Conservation (phyloP, 2,329 filamentous ascomycete species). For the Penicillium expansum region DNA sequence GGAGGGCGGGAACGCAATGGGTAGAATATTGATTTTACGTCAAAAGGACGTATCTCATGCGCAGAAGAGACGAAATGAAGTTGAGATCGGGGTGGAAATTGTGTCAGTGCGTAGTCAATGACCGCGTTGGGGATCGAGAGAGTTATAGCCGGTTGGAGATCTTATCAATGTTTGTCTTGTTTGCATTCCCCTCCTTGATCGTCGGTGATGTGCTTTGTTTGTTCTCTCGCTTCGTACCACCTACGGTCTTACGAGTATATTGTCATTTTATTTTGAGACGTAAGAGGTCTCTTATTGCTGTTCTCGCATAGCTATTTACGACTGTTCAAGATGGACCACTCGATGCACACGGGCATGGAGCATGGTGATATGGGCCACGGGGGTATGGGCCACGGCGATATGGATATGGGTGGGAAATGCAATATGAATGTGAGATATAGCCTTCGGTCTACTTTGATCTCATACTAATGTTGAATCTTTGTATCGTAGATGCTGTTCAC, state of each 20-base stretch:
- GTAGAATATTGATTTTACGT: background rate
- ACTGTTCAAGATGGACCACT: slow-evolving; percentile 35
- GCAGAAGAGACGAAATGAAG: background rate
- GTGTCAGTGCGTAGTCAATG: background rate
- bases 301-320: background rate
- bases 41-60: background rate
- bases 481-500: slow-evolving; percentile 86
- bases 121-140: slow-evolving; percentile 5
- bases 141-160: background rate
- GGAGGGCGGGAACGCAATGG: background rate
- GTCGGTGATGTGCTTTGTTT: background rate
- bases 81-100: background rate
- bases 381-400: slow-evolving; percentile 49
- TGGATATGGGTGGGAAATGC: slow-evolving; percentile 66
- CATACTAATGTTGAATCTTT: slow-evolving; percentile 1
- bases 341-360: slow-evolving; percentile 43
- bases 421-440: slow-evolving; percentile 75
- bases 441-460: background rate
- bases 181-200: slow-evolving; percentile 28
- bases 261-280: background rate
- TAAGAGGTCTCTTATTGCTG: background rate
- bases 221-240: background rate
- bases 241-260: background rate
- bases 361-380: slow-evolving; percentile 56
- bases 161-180: slow-evolving; percentile 33